phyloP scores from a whole-genome alignment of 306 rosid genomes.

The Trifolium subterraneum region DNA sequence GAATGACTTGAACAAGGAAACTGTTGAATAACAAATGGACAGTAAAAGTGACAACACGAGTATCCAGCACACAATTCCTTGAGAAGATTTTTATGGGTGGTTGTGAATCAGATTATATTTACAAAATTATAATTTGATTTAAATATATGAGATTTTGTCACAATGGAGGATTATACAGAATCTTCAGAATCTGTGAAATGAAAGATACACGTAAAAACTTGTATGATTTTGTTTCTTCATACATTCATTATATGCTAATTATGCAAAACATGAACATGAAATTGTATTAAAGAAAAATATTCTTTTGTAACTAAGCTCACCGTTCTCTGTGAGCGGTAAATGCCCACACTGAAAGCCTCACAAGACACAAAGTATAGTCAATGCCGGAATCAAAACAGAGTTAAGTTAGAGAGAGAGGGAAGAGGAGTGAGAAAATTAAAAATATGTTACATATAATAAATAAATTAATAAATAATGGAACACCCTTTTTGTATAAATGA shows the following conservation, averaged over 20 bases:
- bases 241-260: constrained; percentile 30
- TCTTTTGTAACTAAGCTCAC: constrained; percentile 45
- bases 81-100: constrained; percentile 31
- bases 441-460: constrained; percentile 17
- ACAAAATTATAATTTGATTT: constrained; percentile 40
- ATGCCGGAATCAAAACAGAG: constrained; percentile 49
- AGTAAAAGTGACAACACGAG: constrained; percentile 21
- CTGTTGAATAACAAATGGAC: constrained; percentile 33
- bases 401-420: constrained; percentile 36
- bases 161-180: constrained; percentile 37
- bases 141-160: constrained; percentile 47
- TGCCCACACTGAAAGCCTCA: constrained; percentile 36
- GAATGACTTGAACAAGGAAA: constrained; percentile 51
- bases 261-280: constrained; percentile 14
- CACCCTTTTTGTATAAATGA: constrained; percentile 26
- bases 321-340: constrained; percentile 42
- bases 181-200: constrained; percentile 56
- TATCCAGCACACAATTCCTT: constrained; percentile 27
- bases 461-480: constrained; percentile 20
- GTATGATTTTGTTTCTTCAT: constrained; percentile 38
- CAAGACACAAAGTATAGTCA: constrained; percentile 49
- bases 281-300: constrained; percentile 18
- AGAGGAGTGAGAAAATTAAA: constrained; percentile 30
- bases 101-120: constrained; percentile 46
- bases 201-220: constrained; percentile 41